phyloP scores from a whole-genome alignment of 2,329 filamentous ascomycete species.

The Herpomyces periplanetae region DNA sequence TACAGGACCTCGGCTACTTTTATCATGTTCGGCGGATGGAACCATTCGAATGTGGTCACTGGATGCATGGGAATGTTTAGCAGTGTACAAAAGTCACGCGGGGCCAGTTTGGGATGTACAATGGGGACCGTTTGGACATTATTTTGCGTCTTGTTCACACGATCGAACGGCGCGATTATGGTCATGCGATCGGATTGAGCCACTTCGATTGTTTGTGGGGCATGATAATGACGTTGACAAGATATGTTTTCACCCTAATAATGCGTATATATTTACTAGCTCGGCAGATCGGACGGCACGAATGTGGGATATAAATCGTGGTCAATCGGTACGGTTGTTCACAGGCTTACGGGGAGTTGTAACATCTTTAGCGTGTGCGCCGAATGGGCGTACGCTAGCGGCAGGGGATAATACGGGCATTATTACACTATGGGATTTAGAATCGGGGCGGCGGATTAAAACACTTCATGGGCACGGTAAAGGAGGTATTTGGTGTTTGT shows the following conservation, averaged over 20 bases:
- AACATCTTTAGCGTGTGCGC: slow-evolving; percentile 44
- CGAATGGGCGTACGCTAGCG: slow-evolving; percentile 59
- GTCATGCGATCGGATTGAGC: slow-evolving; percentile 67
- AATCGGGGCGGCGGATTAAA: slow-evolving; percentile 52
- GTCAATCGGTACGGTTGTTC: slow-evolving; percentile 57
- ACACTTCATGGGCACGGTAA: slow-evolving; percentile 73
- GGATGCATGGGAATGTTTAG: slow-evolving; percentile 62
- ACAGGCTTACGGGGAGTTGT: slow-evolving; percentile 64
- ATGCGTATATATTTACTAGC: slow-evolving; percentile 64
- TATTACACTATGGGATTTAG: slow-evolving; percentile 76
- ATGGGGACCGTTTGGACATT: slow-evolving; percentile 79
- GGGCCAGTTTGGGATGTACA: slow-evolving; percentile 53
- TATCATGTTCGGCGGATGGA: slow-evolving; percentile 57
- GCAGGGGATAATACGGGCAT: slow-evolving; percentile 57
- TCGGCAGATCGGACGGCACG: slow-evolving; percentile 72
- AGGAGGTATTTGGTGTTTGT: slow-evolving; percentile 65
- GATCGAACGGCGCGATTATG: slow-evolving; percentile 70
- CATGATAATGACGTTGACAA: slow-evolving; percentile 77
- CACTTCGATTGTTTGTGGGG: slow-evolving; percentile 51
- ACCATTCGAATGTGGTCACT: slow-evolving; percentile 73
- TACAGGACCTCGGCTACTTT: slow-evolving; percentile 27
- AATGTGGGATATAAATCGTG: slow-evolving; percentile 82
- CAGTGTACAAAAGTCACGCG: slow-evolving; percentile 71
- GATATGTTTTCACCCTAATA: slow-evolving; percentile 78
- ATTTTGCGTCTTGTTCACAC: slow-evolving; percentile 54